A percentile compares a stretch with the other conserved stretches of the same genome.
phyloP scores from a whole-genome alignment of 163 green algal genomes.

The Volvox carteri region DNA sequence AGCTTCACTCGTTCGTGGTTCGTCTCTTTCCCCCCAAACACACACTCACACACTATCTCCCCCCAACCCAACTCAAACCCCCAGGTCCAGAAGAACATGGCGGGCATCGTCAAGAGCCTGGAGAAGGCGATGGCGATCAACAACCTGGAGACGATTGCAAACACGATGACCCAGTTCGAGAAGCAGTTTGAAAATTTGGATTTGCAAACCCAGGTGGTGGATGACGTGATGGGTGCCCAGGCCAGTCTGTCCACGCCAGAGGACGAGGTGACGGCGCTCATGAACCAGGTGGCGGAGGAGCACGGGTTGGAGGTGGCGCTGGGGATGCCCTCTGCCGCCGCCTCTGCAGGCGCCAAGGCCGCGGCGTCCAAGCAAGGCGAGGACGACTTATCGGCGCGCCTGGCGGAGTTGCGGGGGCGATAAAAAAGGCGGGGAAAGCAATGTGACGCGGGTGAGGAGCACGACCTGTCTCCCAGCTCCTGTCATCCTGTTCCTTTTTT shows the following conservation, averaged over 20 bases:
- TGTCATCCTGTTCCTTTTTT: too few relatives aligned
- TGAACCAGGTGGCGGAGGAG: slow-evolving; percentile 94
- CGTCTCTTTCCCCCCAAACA: too few relatives aligned
- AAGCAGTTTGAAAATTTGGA: slow-evolving; percentile 98
- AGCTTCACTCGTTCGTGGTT: too few relatives aligned
- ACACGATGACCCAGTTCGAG: slow-evolving; percentile 87
- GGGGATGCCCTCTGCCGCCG: slow-evolving; percentile 75
- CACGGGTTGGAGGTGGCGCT: slow-evolving; percentile 90
- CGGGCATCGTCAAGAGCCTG: slow-evolving; percentile 93
- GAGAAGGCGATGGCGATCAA: slow-evolving; percentile 89
- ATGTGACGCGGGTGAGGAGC: too few relatives aligned
- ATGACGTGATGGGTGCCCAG: slow-evolving; percentile 92
- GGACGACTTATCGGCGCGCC: slow-evolving; percentile 80
- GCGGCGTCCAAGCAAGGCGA: slow-evolving; percentile 63
- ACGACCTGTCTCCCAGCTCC: too few relatives aligned
- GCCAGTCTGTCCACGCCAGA: slow-evolving; percentile 87
- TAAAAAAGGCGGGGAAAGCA: slow-evolving; percentile 27
- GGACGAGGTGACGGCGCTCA: slow-evolving; percentile 87
- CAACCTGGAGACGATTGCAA: slow-evolving; percentile 93
- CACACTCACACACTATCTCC: not conserved
- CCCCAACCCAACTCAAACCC: not conserved
- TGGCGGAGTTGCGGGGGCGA: slow-evolving; percentile 85
- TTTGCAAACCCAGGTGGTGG: slow-evolving; percentile 92
- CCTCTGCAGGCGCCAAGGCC: slow-evolving; percentile 27
- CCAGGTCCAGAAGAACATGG: slow-evolving; percentile 93